These are phyloP conservation scores for Arabidopsis hybrid DNA, from an alignment of 441 rosid genomes.

Conservation along the genomic window DNA sequence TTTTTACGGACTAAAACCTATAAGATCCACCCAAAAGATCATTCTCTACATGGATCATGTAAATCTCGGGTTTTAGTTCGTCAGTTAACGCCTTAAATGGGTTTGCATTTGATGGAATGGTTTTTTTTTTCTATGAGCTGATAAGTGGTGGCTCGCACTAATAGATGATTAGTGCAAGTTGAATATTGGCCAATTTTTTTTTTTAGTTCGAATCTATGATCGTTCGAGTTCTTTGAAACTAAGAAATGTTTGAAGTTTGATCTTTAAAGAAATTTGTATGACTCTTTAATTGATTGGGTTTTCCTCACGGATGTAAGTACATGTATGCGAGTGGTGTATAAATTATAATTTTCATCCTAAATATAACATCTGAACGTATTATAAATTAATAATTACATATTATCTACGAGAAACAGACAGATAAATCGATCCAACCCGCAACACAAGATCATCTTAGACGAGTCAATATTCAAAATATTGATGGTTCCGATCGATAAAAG, in stretches of 20 bases:
- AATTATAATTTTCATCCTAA: neutral
- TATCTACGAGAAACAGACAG: slow-evolving; percentile 15
- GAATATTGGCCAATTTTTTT: slow-evolving; percentile 22
- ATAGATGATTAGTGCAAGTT: slow-evolving; percentile 32
- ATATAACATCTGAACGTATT: slow-evolving; percentile 1
- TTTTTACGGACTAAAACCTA: slow-evolving; percentile 42
- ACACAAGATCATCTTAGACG: slow-evolving; percentile 5
- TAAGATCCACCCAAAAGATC: slow-evolving; percentile 34
- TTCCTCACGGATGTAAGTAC: slow-evolving; percentile 32
- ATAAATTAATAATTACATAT: neutral
- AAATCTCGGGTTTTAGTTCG: slow-evolving; percentile 41
- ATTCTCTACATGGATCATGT: slow-evolving; percentile 42
- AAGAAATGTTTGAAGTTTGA: slow-evolving; percentile 43
- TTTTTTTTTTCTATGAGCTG: slow-evolving; percentile 24
- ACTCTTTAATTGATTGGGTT: slow-evolving; percentile 10
- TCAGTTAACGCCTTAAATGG: slow-evolving; percentile 31
- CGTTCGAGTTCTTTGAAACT: slow-evolving; percentile 43
- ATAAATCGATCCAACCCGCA: slow-evolving; percentile 17
- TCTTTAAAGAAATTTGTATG: neutral
- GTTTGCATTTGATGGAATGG: slow-evolving; percentile 24
- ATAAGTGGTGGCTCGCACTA: slow-evolving; percentile 35
- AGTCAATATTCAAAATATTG: slow-evolving; percentile 11
- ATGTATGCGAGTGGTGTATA: slow-evolving; percentile 33
- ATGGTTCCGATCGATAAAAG: neutral
- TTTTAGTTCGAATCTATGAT: slow-evolving; percentile 26